Conservation (phyloP, 2,329 filamentous ascomycete species). For the Xylaria sp. region DNA sequence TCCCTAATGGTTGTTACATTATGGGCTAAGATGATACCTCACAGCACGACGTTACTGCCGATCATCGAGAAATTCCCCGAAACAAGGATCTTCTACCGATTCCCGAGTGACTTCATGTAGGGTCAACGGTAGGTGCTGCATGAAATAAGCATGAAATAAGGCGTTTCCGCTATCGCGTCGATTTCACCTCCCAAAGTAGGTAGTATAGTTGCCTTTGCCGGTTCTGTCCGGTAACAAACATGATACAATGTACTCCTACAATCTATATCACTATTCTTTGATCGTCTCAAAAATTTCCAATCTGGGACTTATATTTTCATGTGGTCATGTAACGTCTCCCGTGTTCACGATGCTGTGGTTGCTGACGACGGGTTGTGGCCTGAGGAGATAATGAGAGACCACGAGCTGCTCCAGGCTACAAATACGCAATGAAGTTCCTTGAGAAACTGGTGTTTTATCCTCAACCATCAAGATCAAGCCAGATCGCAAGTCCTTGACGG, state of each 20-base stretch:
- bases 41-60: conserved; percentile 34
- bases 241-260: conserved; percentile 12
- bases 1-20: conserved; percentile 11
- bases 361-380: neutral
- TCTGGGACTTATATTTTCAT: conserved; percentile 30
- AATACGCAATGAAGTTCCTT: conserved; percentile 33
- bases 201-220: conserved; percentile 10
- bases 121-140: conserved; percentile 31
- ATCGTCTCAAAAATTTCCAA: conserved; percentile 33
- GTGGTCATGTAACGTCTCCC: conserved; percentile 44
- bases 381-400: conserved; percentile 11
- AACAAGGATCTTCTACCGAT: conserved; percentile 33
- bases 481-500: conserved; percentile 39
- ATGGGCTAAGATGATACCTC: conserved; percentile 21
- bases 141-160: conserved; percentile 29
- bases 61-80: conserved; percentile 28
- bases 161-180: conserved; percentile 34
- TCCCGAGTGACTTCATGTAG: conserved; percentile 28
- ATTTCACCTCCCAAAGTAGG: conserved; percentile 33
- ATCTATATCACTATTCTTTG: conserved; percentile 26
- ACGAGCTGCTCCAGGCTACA: conserved; percentile 31
- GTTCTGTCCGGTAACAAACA: conserved; percentile 15
- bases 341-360: conserved; percentile 18
- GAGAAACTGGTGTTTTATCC: conserved; percentile 18
- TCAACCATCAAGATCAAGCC: conserved; percentile 31